Percentiles rank a stretch among this genome's conserved stretches.
Evolutionary conservation across 2,329 filamentous ascomycete genomes (phyloP).

Genomic region (Chaetomium sp.): DNA sequence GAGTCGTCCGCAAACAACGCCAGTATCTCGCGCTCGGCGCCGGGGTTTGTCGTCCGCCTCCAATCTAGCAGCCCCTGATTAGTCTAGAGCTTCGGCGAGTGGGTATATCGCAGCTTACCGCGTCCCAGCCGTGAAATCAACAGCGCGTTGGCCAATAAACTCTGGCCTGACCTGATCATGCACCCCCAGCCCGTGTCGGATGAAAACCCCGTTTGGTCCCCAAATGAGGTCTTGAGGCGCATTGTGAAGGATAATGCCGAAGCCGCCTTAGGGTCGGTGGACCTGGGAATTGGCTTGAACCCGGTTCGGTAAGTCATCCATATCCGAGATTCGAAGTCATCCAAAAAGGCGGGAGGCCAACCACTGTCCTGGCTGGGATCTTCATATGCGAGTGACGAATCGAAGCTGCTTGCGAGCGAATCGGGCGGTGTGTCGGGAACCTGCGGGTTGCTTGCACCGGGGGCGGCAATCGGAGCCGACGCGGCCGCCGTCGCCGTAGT

Average conservation of each 20-base stretch:
- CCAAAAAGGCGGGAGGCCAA: slow-evolving; percentile 84
- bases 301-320: slow-evolving; percentile 97
- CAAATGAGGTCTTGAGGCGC: slow-evolving; percentile 77
- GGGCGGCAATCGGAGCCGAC: slow-evolving; percentile 1
- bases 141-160: slow-evolving; percentile 84
- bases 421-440: slow-evolving; percentile 51
- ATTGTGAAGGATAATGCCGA: slow-evolving; percentile 79
- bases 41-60: slow-evolving; percentile 62
- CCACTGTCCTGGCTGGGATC: slow-evolving; percentile 53
- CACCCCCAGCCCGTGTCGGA: slow-evolving; percentile 97
- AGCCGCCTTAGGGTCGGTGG: slow-evolving; percentile 69
- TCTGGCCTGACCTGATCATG: slow-evolving; percentile 97
- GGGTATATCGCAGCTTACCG: slow-evolving; percentile 53
- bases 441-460: slow-evolving; percentile 16
- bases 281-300: slow-evolving; percentile 80
- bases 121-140: slow-evolving; percentile 73
- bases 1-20: slow-evolving; percentile 86
- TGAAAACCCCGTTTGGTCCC: slow-evolving; percentile 79
- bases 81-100: neutral
- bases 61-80: slow-evolving; percentile 58
- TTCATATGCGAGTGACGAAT: slow-evolving; percentile 54
- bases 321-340: slow-evolving; percentile 88
- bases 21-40: slow-evolving; percentile 71
- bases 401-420: slow-evolving; percentile 54
- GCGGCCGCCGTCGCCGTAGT: neutral